phyloP scores from a whole-genome alignment of 2,329 filamentous ascomycete genomes.

The Phyllosticta citribraziliensis region DNA sequence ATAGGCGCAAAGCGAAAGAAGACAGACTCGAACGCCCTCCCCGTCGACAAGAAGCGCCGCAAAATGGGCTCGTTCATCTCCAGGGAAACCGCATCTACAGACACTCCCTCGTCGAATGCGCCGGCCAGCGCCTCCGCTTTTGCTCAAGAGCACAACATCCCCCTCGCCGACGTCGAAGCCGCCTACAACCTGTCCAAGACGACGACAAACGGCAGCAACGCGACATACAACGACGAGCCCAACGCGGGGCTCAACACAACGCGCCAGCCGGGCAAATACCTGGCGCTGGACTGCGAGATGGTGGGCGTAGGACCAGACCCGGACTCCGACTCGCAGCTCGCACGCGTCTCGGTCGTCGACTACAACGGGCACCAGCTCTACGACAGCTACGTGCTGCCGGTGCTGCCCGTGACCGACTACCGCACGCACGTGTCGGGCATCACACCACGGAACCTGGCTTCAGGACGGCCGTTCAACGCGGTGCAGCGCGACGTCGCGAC shows the following conservation, averaged over 20 bases:
- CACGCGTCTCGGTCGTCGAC: conserved; percentile 82
- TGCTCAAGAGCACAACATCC: conserved; percentile 52
- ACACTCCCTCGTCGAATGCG: conserved; percentile 33
- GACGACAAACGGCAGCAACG: conserved; percentile 37
- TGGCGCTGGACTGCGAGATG: conserved; percentile 97
- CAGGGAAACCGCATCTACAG: conserved; percentile 24
- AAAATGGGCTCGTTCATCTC: conserved; percentile 44
- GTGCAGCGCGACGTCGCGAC: conserved; percentile 64
- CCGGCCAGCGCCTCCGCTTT: conserved; percentile 47
- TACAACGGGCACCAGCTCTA: conserved; percentile 89
- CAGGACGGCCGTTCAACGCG: conserved; percentile 52
- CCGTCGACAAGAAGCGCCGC: conserved; percentile 22
- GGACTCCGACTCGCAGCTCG: conserved; percentile 64
- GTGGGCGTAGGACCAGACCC: conserved; percentile 65
- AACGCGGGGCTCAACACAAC: conserved; percentile 39
- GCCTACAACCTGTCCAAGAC: conserved; percentile 49
- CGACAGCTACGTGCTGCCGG: conserved; percentile 80
- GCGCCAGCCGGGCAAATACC: conserved; percentile 73
- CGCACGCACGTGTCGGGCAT: conserved; percentile 81
- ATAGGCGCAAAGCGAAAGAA: conserved; percentile 27
- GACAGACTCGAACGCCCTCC: conserved; percentile 13
- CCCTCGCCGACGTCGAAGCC: conserved; percentile 43
- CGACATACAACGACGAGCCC: conserved; percentile 30
- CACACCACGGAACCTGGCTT: conserved; percentile 58
- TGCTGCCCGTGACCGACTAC: conserved; percentile 78